These are phyloP conservation scores for Eucalyptus shirleyi DNA, from an alignment of 345 rosid genomes.

Conservation along the genomic window DNA sequence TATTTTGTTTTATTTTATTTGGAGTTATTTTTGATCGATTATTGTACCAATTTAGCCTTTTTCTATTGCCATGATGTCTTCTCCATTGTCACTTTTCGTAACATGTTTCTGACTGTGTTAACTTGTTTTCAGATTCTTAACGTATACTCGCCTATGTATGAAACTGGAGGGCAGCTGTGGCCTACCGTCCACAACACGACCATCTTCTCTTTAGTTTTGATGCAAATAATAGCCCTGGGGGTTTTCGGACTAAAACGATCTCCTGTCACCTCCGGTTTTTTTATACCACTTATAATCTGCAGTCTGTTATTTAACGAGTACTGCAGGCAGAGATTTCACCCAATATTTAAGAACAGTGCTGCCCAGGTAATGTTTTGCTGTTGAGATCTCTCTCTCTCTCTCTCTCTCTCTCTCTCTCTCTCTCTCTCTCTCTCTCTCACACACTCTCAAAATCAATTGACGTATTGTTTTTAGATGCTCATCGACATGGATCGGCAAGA, in stretches of 20 bases:
- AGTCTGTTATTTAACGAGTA: slow-evolving; percentile 74
- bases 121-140: slow-evolving; percentile 50
- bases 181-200: slow-evolving; percentile 75
- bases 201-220: slow-evolving; percentile 73
- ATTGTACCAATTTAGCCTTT: neutral
- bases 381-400: neutral
- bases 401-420: too few relatives aligned
- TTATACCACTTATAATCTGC: slow-evolving; percentile 55
- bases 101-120: neutral
- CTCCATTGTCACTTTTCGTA: neutral
- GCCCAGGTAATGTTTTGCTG: slow-evolving; percentile 37
- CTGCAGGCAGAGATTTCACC: slow-evolving; percentile 69
- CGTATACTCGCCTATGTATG: slow-evolving; percentile 58
- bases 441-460: neutral
- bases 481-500: slow-evolving; percentile 79
- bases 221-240: slow-evolving; percentile 75
- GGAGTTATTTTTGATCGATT: neutral
- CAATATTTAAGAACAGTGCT: slow-evolving; percentile 45
- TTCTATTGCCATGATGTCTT: neutral
- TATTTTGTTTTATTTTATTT: neutral
- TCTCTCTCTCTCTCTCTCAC: too few relatives aligned
- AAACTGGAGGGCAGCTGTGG: slow-evolving; percentile 85
- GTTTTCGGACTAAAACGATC: slow-evolving; percentile 71
- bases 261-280: slow-evolving; percentile 62
- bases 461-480: slow-evolving; percentile 20